Evolutionary conservation across 208 protist species (phyloP), one percentile per base, ranked within the genome.

Genomic region (Tritrichomonas foetus): DNA sequence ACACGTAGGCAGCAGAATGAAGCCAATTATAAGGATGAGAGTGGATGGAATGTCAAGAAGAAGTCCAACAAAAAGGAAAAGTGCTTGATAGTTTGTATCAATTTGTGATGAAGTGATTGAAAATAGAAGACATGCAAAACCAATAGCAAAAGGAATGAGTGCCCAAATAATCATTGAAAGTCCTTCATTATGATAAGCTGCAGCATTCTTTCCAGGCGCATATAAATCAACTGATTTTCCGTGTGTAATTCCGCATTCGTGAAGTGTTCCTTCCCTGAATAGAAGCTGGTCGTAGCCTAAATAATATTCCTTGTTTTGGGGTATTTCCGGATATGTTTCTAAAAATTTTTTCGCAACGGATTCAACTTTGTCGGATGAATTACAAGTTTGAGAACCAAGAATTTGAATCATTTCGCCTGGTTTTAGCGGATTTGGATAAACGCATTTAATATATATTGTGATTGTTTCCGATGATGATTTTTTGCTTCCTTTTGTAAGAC

Each of bases 131-230:
- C 47, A 25, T 39, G 78, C 41, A 39, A 89, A 5, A 22, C 78
- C 78, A 50, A 89, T 57, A 39, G 57, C 47, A 61, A 89, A 89
- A n/a, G 78, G 78, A 89, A 89, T 25, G 9, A 89, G 3, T 20
- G 78, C 25, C 39, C 22, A 57, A 20, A 57, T n/a, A 89, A 89
- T 49, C 3, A 89, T 27, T 33, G 8, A 47, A 20, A 89, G 44
- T 41, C 78, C 78, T 89, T 89, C 78, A 89, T 89, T 89, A 39
- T 89, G 78, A 57, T 89, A 89, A 2, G 78, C 78, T 20, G 78
- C 78, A n/a, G 44, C 41, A n/a, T 89, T 89, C 57, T 89, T 89
- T 11, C 78, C 78, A 39, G 78, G 78, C 14, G 78, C 78, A 57
- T 44, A 53, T 33, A 89, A 27, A 22, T 89, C 78, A 89, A 89